Base-by-base conservation (phyloP, 257 asterid species). In the Gentiana straminea region DNA sequence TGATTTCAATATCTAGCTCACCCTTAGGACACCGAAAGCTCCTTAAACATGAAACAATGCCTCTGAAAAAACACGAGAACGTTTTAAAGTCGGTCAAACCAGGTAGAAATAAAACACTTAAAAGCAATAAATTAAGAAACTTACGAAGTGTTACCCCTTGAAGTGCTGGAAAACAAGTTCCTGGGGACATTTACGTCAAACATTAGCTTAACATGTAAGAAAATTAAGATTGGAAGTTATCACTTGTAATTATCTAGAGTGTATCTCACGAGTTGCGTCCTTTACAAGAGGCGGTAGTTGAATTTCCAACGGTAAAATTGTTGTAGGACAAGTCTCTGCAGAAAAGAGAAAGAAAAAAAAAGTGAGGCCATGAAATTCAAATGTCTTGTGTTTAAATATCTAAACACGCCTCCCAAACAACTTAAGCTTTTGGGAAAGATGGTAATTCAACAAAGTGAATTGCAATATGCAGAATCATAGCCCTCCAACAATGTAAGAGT, bases 261-360 rank as follows among this genome's bases (percentile, higher is more conserved):
- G 35, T 59, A 66, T 73, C 92, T 80, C 79, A 83, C 92, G 69
- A 37, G 9, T n/a, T 68, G 12, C 73, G 65, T 3, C 55, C 59
- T 63, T 69, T 80, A 58, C 92, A 83, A 58, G 52, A 57, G 8
- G 64, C 0, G 58, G 54, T n/a, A n/a, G 0, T 11, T 39, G 72
- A 61, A 38, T 53, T 66, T 57, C 52, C 72, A 33, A 57, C 52
- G 7, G 80, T 73, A 55, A 77, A 70, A 71, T 80, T 78, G 80
- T 83, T 83, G 80, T 80, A 83, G 51, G 93, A 80, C 3, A 83
- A 60, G 57, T 83, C 93, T 43, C 92, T 83, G 84, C 61, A 77
- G 35, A 65, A 47, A 69, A 73, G 46, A 41, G 5, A 41, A 10
- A 41, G 5, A 10, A 3, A 1, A 41, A 41, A 7, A 41, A 41